Evolutionary conservation across 257 asterid species (phyloP), one percentile per base, ranked within the genome.

Genomic region (Fraxinus cuspidata): DNA sequence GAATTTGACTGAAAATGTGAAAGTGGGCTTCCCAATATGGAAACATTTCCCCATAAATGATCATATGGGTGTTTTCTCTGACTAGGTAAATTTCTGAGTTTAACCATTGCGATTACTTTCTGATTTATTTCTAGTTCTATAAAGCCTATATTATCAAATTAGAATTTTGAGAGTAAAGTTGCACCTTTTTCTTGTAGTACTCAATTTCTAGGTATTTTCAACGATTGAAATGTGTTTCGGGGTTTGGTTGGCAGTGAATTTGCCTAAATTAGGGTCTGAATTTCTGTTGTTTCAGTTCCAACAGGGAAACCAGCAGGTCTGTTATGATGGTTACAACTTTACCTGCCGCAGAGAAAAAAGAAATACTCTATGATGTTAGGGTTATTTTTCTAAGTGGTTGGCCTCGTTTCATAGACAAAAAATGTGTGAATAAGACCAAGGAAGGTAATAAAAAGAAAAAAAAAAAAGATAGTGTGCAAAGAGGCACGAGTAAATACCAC

Each of bases 1-100:
- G 87, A 86, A 84, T 84, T 70, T 87, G 49, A 51, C 18, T 71
- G 87, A 87, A 68, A 90, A 81, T 86, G 81, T 80, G 31, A 81
- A 38, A 77, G 77, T 87, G 79, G 87, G 88, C 16, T 31, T 80
- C 80, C 84, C 86, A 23, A 73, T 70, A 44, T 80, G 78, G 79
- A 88, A 68, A 77, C 81, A 47, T 28, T 35, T 83, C 78, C 70
- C 86, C 81, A 63, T 85, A 49, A 84, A 84, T 82, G 93, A 88
- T 80, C 84, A 75, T 56, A 90, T 76, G 90, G 80, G 91, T 71
- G 91, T 85, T 78, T 87, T 85, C 81, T 78, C 87, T n/a, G 89
- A 90, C 75, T 87, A 87, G 96, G 96, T 92, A 82, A 78, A 78
- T 73, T 56, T 65, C 70, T 72, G 53, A 68, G 21, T 19, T 2